phyloP scores from a whole-genome alignment of 176 grass and related monocot species.

The Carex myosuroides region DNA sequence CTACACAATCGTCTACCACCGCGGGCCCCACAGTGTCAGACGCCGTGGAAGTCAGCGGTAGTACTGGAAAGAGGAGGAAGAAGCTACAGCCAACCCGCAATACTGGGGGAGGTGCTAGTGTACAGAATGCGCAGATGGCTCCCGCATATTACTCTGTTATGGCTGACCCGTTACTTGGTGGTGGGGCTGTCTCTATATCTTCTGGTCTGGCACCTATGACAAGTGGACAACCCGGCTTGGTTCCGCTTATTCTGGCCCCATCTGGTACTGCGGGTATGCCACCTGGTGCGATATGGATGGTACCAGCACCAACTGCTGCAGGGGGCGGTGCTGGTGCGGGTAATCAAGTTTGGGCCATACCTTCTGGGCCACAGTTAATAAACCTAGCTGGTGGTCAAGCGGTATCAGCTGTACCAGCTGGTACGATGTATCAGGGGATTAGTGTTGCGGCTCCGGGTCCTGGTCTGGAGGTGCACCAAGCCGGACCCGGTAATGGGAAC shows the following conservation, averaged over 20 bases:
- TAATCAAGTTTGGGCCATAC: constrained; percentile 47
- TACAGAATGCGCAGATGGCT: not conserved
- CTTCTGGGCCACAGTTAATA: constrained; percentile 38
- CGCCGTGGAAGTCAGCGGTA: constrained; percentile 16
- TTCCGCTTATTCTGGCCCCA: constrained; percentile 45
- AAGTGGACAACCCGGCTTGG: constrained; percentile 26
- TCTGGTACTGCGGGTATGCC: constrained; percentile 16
- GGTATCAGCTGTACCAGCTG: not conserved
- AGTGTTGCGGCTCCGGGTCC: constrained; percentile 6
- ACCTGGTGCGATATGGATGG: constrained; percentile 66
- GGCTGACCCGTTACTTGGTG: constrained; percentile 51
- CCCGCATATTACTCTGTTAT: constrained; percentile 47
- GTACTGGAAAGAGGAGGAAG: constrained; percentile 37
- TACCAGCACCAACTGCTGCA: constrained; percentile 30
- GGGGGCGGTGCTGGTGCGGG: not conserved
- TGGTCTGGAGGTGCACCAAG: not conserved
- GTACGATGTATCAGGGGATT: constrained; percentile 20
- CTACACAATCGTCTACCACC: constrained; percentile 36
- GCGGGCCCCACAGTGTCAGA: constrained; percentile 24
- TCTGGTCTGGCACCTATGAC: constrained; percentile 53
- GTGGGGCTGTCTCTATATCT: constrained; percentile 50
- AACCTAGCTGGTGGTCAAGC: constrained; percentile 48
- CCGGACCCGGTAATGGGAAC: not conserved
- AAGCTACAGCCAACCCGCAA: constrained; percentile 81
- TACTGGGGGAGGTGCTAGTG: not conserved